Evolutionary conservation across 1,284 basidiomycete species (phyloP), one percentile per base, ranked within the genome.

Genomic region (Pseudomicrostroma phylloplanum): DNA sequence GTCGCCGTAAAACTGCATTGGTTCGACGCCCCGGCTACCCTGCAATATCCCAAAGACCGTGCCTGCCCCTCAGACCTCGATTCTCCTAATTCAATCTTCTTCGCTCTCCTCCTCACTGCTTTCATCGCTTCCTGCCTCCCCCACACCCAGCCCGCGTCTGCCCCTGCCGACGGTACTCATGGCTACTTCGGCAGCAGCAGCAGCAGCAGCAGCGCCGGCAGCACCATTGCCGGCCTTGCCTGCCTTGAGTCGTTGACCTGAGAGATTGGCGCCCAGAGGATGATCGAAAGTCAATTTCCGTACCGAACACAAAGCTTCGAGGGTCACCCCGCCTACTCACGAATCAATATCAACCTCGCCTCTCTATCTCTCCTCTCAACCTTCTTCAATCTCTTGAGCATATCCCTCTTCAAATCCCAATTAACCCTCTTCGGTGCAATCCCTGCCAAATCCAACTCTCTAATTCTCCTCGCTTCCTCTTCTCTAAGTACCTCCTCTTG

Each of bases 331-430:
- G 23, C 46, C 41, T n/a, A 25, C 56, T 59, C 36, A 93, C 93
- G 88, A 75, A 97, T 96, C 23, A 97, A 84, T 6, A 88, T 89
- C 70, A 94, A 89, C 65, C 96, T 89, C 1, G 93, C 88, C 78
- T 94, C 89, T 70, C 94, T 90, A 1, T 92, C 96, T 79, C 87
- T 87, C 66, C 90, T 83, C 76, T 96, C 91, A n/a, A 97, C 82
- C 78, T 88, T 93, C 12, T 86, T 84, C 58, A 94, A 83, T 74
- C 93, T 90, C 81, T 89, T 91, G 61, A 91, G 89, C 81, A 93
- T 87, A 76, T 96, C 92, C 55, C 93, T 86, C 80, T 94, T 96
- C 68, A 98, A 82, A 80, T 97, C 94, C 93, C 94, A 97, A 80
- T 97, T 97, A 11, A 89, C 87, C 56, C 91, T 85, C 83, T 93